Evolutionary conservation across 129 eudicot genomes (phyloP).

Genomic region (Saussurea involucrata): DNA sequence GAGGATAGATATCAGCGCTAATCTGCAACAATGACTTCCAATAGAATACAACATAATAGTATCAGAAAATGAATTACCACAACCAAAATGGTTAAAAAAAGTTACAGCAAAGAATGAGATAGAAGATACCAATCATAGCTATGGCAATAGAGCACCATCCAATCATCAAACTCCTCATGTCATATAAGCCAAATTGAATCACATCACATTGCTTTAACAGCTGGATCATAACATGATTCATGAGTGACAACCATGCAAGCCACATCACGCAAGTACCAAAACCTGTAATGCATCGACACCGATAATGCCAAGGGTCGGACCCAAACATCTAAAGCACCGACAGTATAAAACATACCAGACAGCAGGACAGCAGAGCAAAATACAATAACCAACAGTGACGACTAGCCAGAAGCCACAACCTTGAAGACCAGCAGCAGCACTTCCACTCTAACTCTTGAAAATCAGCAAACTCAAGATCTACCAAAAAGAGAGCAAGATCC

Average conservation of each 20-base stretch:
- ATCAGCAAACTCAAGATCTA: background rate
- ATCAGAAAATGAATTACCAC: background rate
- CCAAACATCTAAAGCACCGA: background rate
- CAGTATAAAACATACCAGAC: background rate
- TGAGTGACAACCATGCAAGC: slow-evolving; percentile 33
- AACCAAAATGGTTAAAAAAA: background rate
- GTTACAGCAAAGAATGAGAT: background rate
- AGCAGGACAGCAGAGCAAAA: background rate
- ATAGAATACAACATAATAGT: background rate
- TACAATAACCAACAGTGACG: background rate
- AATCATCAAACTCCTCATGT: background rate
- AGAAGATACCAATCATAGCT: background rate
- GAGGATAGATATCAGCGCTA: background rate
- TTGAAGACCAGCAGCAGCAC: background rate
- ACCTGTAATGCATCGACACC: too few relatives aligned
- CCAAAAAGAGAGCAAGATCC: too few relatives aligned
- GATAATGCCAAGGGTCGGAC: slow-evolving; percentile 10
- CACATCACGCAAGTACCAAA: background rate
- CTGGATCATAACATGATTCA: too few relatives aligned
- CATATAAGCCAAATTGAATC: background rate
- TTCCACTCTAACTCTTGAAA: background rate
- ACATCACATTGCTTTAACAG: background rate
- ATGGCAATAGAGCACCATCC: too few relatives aligned
- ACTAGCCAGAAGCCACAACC: background rate
- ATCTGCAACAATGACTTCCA: background rate